Conservation (phyloP, 148 eudicot species). For the Vaccinium vitisidaea region DNA sequence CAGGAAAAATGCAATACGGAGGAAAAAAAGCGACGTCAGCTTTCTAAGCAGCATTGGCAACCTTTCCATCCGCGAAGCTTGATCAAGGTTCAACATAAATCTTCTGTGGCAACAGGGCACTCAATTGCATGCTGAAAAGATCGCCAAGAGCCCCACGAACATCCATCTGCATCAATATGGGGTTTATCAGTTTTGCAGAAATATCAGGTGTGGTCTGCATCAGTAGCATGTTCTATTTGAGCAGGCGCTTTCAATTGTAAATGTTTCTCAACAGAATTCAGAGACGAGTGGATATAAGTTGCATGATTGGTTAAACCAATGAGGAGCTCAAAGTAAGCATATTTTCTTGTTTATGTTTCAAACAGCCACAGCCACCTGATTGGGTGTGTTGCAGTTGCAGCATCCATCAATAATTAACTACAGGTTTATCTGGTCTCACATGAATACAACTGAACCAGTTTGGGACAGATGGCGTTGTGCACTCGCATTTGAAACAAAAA, state of each 20-base stretch:
- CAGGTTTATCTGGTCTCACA: not conserved
- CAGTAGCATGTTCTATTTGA: not conserved
- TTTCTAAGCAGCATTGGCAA: not conserved
- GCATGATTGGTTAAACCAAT: not conserved
- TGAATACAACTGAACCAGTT: not conserved
- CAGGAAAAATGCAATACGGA: not conserved
- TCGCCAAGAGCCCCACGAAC: constrained; percentile 89
- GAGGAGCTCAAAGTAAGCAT: too few species aligned
- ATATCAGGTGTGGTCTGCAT: not conserved
- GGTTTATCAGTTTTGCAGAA: not conserved
- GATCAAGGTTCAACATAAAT: constrained; percentile 15
- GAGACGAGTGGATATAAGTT: too few species aligned
- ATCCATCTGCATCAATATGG: constrained; percentile 60
- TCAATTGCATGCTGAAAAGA: constrained; percentile 76
- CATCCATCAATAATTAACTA: not conserved
- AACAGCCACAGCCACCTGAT: too few species aligned
- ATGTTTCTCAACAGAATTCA: not conserved
- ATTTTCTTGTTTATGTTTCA: not conserved
- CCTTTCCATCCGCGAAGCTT: not conserved
- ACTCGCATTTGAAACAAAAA: not conserved
- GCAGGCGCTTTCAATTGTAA: not conserved
- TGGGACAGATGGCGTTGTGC: not conserved
- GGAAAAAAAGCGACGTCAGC: not conserved
- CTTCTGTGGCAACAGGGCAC: constrained; percentile 46
- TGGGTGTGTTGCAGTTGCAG: not conserved